A percentile compares a stretch with the other conserved stretches of the same genome.
Evolutionary conservation across 1,284 basidiomycete species (phyloP).

Genomic region (Trametes polyzona): DNA sequence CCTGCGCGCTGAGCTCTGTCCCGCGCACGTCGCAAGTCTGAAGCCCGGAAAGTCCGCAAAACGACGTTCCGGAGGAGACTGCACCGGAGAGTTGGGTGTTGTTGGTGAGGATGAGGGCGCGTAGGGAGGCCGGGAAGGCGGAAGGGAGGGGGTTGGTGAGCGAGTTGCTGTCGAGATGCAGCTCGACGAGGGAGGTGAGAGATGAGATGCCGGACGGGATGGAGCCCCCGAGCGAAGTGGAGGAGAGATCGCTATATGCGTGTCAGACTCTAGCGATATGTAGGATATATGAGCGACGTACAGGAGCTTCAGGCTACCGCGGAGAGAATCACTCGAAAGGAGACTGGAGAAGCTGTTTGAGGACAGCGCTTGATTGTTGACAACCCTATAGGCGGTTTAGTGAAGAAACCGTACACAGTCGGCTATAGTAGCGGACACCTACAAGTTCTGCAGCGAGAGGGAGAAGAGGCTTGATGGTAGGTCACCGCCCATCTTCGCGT

Average conservation of each 20-base stretch:
- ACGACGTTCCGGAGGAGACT: slow-evolving; percentile 28
- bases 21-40: slow-evolving; percentile 38
- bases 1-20: slow-evolving; percentile 31
- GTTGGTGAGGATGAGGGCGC: slow-evolving; percentile 34
- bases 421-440: slow-evolving; percentile 24
- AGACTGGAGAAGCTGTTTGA: slow-evolving; percentile 38
- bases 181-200: slow-evolving; percentile 34
- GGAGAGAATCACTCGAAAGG: slow-evolving; percentile 39
- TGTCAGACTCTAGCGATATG: neutral
- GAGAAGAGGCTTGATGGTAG: slow-evolving; percentile 44
- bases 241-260: slow-evolving; percentile 34
- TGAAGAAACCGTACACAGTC: neutral
- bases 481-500: slow-evolving; percentile 46
- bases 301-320: slow-evolving; percentile 42
- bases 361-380: slow-evolving; percentile 39
- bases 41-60: slow-evolving; percentile 34
- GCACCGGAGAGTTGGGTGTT: slow-evolving; percentile 34
- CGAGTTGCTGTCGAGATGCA: slow-evolving; percentile 37
- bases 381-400: slow-evolving; percentile 31
- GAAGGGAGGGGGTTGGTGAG: slow-evolving; percentile 32
- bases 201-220: slow-evolving; percentile 36
- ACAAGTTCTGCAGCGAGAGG: slow-evolving; percentile 47
- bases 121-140: slow-evolving; percentile 34
- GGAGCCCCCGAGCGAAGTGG: slow-evolving; percentile 32
- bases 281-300: slow-evolving; percentile 21